A percentile compares a stretch with the other conserved stretches of the same genome.
These are phyloP conservation scores for Cicer bijugum DNA, from an alignment of 306 rosid genomes.

Conservation along the genomic window DNA sequence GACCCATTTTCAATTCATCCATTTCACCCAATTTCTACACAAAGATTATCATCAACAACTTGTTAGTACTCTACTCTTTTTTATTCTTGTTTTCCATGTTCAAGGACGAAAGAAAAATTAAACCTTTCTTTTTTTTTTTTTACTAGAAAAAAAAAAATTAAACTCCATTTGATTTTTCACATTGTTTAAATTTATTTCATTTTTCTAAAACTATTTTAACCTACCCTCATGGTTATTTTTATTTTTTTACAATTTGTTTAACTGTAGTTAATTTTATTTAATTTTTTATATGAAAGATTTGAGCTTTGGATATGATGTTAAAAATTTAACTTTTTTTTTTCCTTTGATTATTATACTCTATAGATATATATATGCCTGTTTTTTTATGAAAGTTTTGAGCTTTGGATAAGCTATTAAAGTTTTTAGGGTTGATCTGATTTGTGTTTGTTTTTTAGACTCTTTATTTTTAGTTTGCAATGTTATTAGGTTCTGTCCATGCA, in stretches of 20 bases:
- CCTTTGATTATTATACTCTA: too few species aligned
- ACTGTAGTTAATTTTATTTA: background rate
- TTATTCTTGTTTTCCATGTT: background rate
- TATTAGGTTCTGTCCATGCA: background rate
- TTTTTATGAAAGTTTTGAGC: background rate
- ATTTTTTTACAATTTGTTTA: background rate
- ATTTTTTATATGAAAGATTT: slow-evolving; percentile 2
- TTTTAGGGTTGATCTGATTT: slow-evolving; percentile 1
- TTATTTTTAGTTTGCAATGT: slow-evolving; percentile 12
- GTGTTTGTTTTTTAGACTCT: background rate
- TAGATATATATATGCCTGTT: background rate
- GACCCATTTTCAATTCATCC: slow-evolving; percentile 61
- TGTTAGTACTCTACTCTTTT: slow-evolving; percentile 42
- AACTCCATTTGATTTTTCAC: background rate
- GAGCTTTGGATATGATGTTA: slow-evolving; percentile 5
- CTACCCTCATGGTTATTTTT: background rate
- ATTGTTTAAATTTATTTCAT: background rate
- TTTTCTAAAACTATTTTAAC: background rate
- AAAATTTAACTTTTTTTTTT: background rate
- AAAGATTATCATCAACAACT: slow-evolving; percentile 55
- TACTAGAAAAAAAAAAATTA: background rate
- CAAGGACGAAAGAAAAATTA: too few species aligned
- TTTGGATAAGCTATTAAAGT: background rate
- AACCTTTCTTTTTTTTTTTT: background rate
- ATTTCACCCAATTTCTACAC: slow-evolving; percentile 55